Conservation (phyloP, 805 yeast species). For the Hanseniaspora singularis region DNA sequence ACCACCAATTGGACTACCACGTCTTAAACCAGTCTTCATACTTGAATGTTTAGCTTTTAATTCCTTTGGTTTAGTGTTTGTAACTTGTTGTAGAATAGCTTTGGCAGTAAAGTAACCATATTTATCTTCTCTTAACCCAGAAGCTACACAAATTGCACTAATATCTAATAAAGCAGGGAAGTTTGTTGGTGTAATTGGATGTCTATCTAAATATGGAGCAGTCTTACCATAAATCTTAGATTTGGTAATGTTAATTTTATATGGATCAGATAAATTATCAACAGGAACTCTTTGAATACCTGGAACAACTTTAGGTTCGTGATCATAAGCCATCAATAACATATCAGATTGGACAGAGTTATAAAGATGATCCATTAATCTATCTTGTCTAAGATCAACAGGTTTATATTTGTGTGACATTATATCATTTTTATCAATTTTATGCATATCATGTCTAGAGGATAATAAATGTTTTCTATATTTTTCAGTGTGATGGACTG, state of each 20-base stretch:
- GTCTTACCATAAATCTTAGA: conserved; percentile 65
- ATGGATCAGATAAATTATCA: conserved; percentile 84
- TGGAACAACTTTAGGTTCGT: conserved; percentile 38
- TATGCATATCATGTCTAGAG: conserved; percentile 58
- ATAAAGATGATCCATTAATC: conserved; percentile 63
- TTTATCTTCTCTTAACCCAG: conserved; percentile 55
- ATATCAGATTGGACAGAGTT: conserved; percentile 68
- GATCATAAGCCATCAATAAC: conserved; percentile 63
- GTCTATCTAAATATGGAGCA: conserved; percentile 61
- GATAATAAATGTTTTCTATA: conserved; percentile 64
- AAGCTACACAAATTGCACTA: conserved; percentile 63
- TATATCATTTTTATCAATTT: conserved; percentile 59
- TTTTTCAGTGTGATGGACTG: conserved; percentile 81
- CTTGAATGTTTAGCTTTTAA: conserved; percentile 68
- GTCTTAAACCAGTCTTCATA: conserved; percentile 74
- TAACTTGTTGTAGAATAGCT: conserved; percentile 78
- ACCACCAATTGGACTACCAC: conserved; percentile 86
- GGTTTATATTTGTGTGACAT: conserved; percentile 73
- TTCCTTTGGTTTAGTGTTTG: conserved; percentile 74
- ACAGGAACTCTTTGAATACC: conserved; percentile 61
- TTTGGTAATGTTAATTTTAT: conserved; percentile 70
- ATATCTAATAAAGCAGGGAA: conserved; percentile 63
- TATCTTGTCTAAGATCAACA: conserved; percentile 58
- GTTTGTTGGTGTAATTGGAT: conserved; percentile 53
- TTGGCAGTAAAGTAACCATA: conserved; percentile 66